Evolutionary conservation across 495 filamentous ascomycete genomes (phyloP).

Genomic region (Neurospora sp.): DNA sequence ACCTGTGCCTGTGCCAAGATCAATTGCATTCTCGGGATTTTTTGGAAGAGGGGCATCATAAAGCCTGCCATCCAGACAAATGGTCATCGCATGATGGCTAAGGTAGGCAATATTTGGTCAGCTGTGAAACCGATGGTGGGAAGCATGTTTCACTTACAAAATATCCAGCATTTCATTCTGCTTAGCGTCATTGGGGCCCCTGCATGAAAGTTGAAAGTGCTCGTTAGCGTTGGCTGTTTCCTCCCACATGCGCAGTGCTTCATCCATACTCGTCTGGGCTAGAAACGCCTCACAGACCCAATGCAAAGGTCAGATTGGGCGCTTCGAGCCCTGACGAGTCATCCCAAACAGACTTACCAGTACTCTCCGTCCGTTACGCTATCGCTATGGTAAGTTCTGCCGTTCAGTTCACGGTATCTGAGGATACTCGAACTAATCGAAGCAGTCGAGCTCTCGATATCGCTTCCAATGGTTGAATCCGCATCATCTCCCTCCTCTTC

Average conservation of each 20-base stretch:
- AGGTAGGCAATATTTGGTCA: not conserved
- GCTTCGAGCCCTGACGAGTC: too few relatives aligned
- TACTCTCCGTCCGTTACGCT: constrained; percentile 18
- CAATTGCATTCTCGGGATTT: constrained; percentile 40
- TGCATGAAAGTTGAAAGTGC: not conserved
- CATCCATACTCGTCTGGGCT: too few relatives aligned
- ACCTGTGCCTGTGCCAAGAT: constrained; percentile 46
- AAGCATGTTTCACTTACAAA: constrained; percentile 14
- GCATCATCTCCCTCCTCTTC: constrained; percentile 15
- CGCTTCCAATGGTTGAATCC: constrained; percentile 29
- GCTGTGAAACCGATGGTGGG: not conserved
- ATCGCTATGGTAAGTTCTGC: constrained; percentile 31
- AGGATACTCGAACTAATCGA: constrained; percentile 35
- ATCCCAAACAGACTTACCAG: too few relatives aligned
- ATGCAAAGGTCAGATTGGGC: too few relatives aligned
- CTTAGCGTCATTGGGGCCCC: constrained; percentile 27
- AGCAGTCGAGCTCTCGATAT: constrained; percentile 27
- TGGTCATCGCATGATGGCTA: constrained; percentile 6
- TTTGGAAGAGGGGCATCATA: constrained; percentile 44
- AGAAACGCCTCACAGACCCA: too few relatives aligned
- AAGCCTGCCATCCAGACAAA: constrained; percentile 42
- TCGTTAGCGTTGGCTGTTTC: not conserved
- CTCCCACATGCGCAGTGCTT: not conserved
- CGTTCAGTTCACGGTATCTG: constrained; percentile 31
- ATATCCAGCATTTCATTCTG: constrained; percentile 29